Evolutionary conservation across 2,329 filamentous ascomycete genomes (phyloP), one percentile per base, ranked within the genome.

Genomic region (Camillea tinctor): DNA sequence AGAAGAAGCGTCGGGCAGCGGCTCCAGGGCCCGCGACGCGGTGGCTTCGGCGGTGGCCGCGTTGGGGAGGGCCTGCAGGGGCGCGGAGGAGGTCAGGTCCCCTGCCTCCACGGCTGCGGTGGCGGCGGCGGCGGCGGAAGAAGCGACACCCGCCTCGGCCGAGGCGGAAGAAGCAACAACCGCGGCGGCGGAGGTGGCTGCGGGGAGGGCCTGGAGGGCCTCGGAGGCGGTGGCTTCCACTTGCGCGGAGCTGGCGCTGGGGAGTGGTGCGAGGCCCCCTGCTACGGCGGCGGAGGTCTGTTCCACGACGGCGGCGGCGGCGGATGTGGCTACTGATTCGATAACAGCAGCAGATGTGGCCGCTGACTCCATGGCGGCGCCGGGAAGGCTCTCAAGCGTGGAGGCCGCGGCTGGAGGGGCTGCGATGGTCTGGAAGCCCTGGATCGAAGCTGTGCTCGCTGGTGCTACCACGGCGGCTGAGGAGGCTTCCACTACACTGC

Each of bases 351-450:
- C n/a, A n/a, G n/a, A n/a, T n/a, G n/a, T n/a, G n/a, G n/a, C n/a
- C n/a, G n/a, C n/a, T n/a, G n/a, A n/a, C n/a, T n/a, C n/a, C n/a
- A n/a, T n/a, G 17, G 4, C 23, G 5, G 53, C 56, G 44, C 54
- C 60, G 20, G 54, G 51, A 11, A 59, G 36, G 11, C 48, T 24
- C 11, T 24, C 53, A n/a, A 44, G 24, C 2, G 49, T 26, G 21
- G 21, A 40, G 2, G 26, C 26, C 13, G 26, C 26, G 8, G 6
- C 26, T 30, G 7, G n/a, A n/a, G 13, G 44, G 15, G 57, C 44
- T n/a, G 26, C 36, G 22, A 67, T 64, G 1, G 63, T 67, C 52
- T 64, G 58, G 61, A 67, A 63, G 17, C 61, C 59, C 15, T 61
- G 60, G 36, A 64, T 48, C 7, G 58, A 58, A 19, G 61, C 36